phyloP scores from a whole-genome alignment of 163 green algal species.

The Chlorella variabilis region DNA sequence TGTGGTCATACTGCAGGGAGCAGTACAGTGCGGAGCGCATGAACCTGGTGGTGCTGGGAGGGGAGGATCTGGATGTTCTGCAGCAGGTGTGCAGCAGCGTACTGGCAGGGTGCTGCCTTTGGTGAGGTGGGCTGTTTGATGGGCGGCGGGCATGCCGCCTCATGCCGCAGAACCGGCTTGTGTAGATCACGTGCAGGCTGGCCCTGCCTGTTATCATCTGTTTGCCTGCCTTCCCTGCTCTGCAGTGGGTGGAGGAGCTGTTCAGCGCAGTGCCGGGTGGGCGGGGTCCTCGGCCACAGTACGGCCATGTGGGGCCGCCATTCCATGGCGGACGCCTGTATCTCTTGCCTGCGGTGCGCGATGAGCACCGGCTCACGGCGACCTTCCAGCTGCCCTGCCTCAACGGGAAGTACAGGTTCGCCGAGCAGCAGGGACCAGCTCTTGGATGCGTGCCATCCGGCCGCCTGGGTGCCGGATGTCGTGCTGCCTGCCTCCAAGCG shows the following conservation, averaged over 20 bases:
- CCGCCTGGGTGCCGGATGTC: too few relatives aligned
- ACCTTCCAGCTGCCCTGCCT: conserved; percentile 83
- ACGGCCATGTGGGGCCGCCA: conserved; percentile 51
- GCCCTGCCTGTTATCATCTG: too few relatives aligned
- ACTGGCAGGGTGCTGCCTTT: neutral
- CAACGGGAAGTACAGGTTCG: conserved; percentile 46
- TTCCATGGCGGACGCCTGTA: conserved; percentile 73
- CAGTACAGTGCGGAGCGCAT: conserved; percentile 92
- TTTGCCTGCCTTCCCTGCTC: neutral
- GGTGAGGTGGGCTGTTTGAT: neutral
- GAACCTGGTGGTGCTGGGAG: conserved; percentile 90
- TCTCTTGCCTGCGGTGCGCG: conserved; percentile 78
- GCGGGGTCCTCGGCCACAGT: conserved; percentile 47
- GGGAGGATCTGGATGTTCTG: conserved; percentile 80
- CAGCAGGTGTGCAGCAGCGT: conserved; percentile 45
- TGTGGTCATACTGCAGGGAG: conserved; percentile 45
- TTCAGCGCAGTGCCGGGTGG: conserved; percentile 62
- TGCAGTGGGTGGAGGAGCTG: conserved; percentile 42
- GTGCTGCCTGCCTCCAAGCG: too few relatives aligned
- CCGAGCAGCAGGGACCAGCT: too few relatives aligned
- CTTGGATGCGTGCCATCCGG: neutral
- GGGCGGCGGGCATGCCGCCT: too few relatives aligned
- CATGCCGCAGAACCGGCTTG: too few relatives aligned
- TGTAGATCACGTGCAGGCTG: too few relatives aligned
- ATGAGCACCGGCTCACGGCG: conserved; percentile 81